Base-by-base conservation (phyloP, 2,329 filamentous ascomycete genomes). In the Colletotrichum godetiae region DNA sequence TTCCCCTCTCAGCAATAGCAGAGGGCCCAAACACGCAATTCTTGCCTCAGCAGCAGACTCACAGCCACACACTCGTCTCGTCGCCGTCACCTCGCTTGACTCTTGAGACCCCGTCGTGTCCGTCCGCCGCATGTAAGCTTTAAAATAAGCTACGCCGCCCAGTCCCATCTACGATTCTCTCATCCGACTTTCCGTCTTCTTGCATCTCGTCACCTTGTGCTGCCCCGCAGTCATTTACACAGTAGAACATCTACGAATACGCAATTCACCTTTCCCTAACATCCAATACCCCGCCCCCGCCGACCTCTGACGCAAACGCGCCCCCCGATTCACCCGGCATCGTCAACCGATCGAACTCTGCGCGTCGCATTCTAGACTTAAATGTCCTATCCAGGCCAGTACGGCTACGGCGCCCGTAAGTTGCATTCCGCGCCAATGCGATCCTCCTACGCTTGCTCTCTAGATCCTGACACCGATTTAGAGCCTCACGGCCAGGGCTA, bases 361-460 rank as follows among this genome's bases (percentile, higher is more conserved):
- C 60, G 49, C 56, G 27, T 70, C 71, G 71, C 71, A 74, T 67
- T 31, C 24, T 19, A 56, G 35, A 46, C 8, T 46, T 52, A 68
- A 29, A 83, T 83, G 82, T 82, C 82, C 59, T 83, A 82, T 70
- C 77, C 69, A 65, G 79, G 76, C 42, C 82, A 83, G 46, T 79
- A 79, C 24, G 79, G 81, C 33, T 83, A 82, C 72, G 79, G 80
- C 71, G 72, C 68, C 19, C 81, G 81, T 83, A 75, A 77, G 81
- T 80, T 13, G 22, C 59, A 52, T 42, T 3, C 15, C 52, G 19
- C n/a, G 12, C 15, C 8, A 4, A 35, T 19, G 29, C 37, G 10
- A 42, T 42, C 49, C 27, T n/a, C 42, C 5, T 11, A 13, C 5
- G n/a, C 13, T n/a, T 42, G 42, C 19, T 19, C 6, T 19, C 5